Base-by-base conservation (phyloP, 257 asterid genomes). In the Solanum clarkiae region DNA sequence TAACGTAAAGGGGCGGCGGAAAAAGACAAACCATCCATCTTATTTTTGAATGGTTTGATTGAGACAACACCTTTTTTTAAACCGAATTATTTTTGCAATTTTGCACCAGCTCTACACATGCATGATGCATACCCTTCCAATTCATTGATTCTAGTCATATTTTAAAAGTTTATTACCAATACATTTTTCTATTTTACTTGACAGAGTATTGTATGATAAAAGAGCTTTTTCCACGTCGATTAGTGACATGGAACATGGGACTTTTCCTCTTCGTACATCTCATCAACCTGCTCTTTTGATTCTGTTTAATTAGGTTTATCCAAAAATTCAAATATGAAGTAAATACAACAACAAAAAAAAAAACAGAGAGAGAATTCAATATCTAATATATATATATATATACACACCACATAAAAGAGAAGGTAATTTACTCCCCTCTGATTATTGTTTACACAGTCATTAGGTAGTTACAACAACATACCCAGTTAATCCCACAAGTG, bases 241-340 rank as follows among this genome's bases (percentile, higher is more conserved):
- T n/a, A 26, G 82, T 77, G 82, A 77, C 82, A 77, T 53, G 82
- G 82, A 77, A 53, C 82, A 79, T 15, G 49, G 82, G 65, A 53
- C 10, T 79, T 44, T 79, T 26, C 65, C 65, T 4, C 24, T 16
- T 53, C 3, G 49, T 26, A 53, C 82, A 53, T 53, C 49, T 79
- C 82, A 79, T 53, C 65, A 49, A 75, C 56, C 44, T 75, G 45
- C 13, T 51, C 22, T 75, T 75, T 75, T 75, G 44, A 49, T 47
- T 47, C 2, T 26, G 29, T 14, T 7, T 18, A 3, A 32, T 74
- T n/a, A 44, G 20, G 80, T 66, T 29, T 29, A 42, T 42, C 40
- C 40, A 6, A 36, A 59, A 10, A 9, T 4, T 20, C 29, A 59
- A 59, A 4, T 57, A 20, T 20, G 1, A 59, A 57, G 2, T 20